Percentiles rank a stretch among this genome's conserved stretches.
Evolutionary conservation across 345 rosid genomes (phyloP).

Genomic region (Gossypium raimondii): DNA sequence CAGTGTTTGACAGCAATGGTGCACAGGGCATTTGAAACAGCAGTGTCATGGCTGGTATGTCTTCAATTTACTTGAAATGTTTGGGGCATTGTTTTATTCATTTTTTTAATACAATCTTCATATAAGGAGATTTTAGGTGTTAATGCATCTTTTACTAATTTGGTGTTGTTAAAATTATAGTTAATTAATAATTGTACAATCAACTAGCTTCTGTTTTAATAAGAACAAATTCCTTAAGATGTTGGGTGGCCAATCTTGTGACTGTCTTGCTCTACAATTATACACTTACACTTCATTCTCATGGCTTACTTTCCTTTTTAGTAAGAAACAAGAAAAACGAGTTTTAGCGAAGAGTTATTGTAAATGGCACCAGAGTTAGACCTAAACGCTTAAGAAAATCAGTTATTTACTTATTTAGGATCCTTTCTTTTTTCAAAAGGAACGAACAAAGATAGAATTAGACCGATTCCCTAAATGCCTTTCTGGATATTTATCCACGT

Average conservation of each 20-base stretch:
- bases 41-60: conserved; percentile 86
- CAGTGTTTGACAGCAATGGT: conserved; percentile 92
- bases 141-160: background rate
- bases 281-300: background rate
- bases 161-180: background rate
- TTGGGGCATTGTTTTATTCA: background rate
- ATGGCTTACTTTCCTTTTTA: background rate
- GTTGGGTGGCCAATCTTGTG: background rate
- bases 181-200: background rate
- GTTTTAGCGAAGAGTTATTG: background rate
- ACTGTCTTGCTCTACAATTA: background rate
- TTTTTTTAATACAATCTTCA: background rate
- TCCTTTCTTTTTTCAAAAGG: no score
- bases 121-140: background rate
- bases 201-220: background rate
- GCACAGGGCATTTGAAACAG: conserved; percentile 89
- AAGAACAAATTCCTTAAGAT: background rate
- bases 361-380: background rate
- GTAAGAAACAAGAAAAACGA: background rate
- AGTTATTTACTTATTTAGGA: no score
- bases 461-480: no score
- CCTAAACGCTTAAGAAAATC: background rate
- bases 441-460: no score
- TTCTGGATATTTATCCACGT: no score
- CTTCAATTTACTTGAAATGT: conserved; percentile 10